phyloP scores from a whole-genome alignment of 768 basidiomycete species.

The Russula earlei region DNA sequence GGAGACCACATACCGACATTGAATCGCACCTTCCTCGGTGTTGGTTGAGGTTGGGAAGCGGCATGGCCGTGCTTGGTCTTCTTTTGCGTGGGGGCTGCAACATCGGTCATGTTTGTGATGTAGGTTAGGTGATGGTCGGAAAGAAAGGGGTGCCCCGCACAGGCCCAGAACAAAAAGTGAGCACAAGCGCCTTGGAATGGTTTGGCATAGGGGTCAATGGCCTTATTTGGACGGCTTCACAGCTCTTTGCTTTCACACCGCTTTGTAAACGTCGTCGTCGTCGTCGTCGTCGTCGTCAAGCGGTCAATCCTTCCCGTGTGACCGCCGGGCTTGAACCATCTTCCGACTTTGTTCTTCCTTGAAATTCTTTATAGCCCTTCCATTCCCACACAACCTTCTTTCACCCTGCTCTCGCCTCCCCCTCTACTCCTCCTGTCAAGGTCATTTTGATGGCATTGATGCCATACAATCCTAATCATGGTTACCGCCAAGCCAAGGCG shows the following conservation, averaged over 20 bases:
- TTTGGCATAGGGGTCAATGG: neutral
- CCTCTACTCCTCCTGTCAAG: too few species aligned
- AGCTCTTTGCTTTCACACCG: neutral
- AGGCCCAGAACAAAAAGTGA: conserved; percentile 7
- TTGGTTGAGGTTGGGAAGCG: conserved; percentile 37
- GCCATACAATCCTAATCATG: too few species aligned
- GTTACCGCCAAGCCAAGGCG: too few species aligned
- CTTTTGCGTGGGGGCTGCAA: conserved; percentile 21
- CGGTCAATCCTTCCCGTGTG: neutral
- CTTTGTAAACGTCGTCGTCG: too few species aligned
- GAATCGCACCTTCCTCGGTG: conserved; percentile 80
- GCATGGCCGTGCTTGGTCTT: conserved; percentile 41
- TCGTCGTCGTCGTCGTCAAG: conserved; percentile 1
- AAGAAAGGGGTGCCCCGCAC: conserved; percentile 6
- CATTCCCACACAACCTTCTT: too few species aligned
- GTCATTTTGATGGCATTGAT: too few species aligned
- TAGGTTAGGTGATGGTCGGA: conserved; percentile 13
- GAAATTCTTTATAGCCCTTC: too few species aligned
- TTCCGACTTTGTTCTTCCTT: neutral
- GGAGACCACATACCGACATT: conserved; percentile 53
- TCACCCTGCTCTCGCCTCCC: neutral
- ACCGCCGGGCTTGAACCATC: neutral
- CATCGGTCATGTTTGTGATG: conserved; percentile 17
- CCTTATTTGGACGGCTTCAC: neutral
- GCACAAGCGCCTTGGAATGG: neutral